Conservation (phyloP, 2,329 filamentous ascomycete genomes). For the Phaeosphaeriaceae sp. region DNA sequence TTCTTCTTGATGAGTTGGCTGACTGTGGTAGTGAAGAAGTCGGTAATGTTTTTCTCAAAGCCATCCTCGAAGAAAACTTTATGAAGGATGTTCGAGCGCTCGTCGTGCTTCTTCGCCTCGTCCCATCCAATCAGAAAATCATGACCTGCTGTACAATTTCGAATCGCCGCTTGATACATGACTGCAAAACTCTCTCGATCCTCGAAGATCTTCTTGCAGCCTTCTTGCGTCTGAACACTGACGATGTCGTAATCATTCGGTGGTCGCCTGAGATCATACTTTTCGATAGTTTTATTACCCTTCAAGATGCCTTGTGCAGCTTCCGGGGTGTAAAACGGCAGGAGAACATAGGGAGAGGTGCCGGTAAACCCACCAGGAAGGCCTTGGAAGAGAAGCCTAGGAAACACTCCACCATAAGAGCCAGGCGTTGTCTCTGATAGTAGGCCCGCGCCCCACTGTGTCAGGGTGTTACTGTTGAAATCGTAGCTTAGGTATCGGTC, state of each 20-base stretch:
- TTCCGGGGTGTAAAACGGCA: constrained; percentile 60
- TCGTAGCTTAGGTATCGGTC: constrained; percentile 79
- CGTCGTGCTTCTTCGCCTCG: constrained; percentile 45
- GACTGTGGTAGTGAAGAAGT: constrained; percentile 61
- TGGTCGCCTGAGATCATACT: constrained; percentile 56
- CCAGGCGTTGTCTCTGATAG: constrained; percentile 48
- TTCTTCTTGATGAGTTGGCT: constrained; percentile 54
- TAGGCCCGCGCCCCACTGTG: constrained; percentile 59
- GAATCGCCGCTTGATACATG: constrained; percentile 63
- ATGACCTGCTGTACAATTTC: constrained; percentile 63
- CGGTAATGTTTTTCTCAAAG: constrained; percentile 70
- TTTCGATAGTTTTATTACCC: constrained; percentile 53
- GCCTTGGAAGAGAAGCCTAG: constrained; percentile 52
- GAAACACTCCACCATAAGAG: constrained; percentile 56
- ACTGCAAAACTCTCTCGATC: constrained; percentile 58
- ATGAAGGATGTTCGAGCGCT: constrained; percentile 50
- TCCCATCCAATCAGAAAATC: constrained; percentile 61
- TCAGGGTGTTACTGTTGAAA: constrained; percentile 53
- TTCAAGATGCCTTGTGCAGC: constrained; percentile 56
- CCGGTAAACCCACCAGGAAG: constrained; percentile 57
- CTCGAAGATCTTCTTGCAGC: constrained; percentile 57
- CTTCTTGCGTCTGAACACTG: constrained; percentile 58
- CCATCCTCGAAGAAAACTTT: constrained; percentile 65
- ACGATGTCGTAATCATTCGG: constrained; percentile 51
- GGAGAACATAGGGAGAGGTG: constrained; percentile 56